Evolutionary conservation across 495 filamentous ascomycete genomes (phyloP), one percentile per base, ranked within the genome.

Genomic region (Daldinia grandis): DNA sequence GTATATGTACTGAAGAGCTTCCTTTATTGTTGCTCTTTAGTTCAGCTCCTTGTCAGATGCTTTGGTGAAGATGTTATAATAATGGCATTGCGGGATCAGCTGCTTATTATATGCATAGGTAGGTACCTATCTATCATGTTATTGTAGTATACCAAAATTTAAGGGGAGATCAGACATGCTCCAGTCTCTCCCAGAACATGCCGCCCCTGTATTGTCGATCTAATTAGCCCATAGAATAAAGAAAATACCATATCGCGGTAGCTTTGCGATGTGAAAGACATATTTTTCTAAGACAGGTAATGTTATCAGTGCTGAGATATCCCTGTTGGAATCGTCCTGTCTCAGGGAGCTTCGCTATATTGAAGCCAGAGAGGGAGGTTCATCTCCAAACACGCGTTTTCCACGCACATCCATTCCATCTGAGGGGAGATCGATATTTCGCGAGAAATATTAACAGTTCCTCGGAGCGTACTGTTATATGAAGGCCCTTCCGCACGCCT

Each of bases 331-430:
- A 51, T 64, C 64, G 40, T 21, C 53, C 30, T 64, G 64, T 64
- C 56, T 68, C 57, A 65, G 59, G 38, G 12, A 30, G 47, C 1
- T 3, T 4, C 19, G 25, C 38, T 25, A 38, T 40, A 35, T 27
- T 30, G 9, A 64, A 21, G 40, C 19, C 19, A 33, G 15, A 21
- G 42, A 37, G 15, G 25, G 28, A 64, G 21, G 17, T 24, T 12
- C 38, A 30, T 42, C 64, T 59, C 51, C 17, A 47, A 50, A 31
- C 33, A 57, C 64, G 54, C 28, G 5, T 47, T 15, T 38, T 49
- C 14, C 15, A 15, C 44, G 58, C 15, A 19, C 35, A 68, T 65
- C 57, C 70, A 73, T 73, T 73, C 70, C 64, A 73, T 65, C 27
- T 24, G n/a, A 17, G 25, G 15, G 5, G 19, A n/a, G 24, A 65